Evolutionary conservation across 2,329 filamentous ascomycete genomes (phyloP).

Genomic region (Penicillium sp.): DNA sequence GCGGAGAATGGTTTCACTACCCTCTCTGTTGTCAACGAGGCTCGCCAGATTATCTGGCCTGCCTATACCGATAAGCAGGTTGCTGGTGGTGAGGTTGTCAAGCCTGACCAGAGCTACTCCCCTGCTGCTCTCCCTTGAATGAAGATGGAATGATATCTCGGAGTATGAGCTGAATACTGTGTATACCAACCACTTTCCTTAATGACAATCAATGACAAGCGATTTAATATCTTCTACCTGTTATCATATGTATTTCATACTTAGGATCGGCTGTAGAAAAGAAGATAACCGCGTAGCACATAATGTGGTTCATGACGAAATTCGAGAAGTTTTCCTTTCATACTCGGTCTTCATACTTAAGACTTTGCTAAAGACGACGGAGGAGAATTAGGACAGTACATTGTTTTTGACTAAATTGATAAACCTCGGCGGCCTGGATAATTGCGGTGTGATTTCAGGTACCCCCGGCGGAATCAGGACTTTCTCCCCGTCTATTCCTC

Average conservation of each 20-base stretch:
- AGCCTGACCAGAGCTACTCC: conserved; percentile 50
- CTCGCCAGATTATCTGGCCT: conserved; percentile 49
- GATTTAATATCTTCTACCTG: background rate
- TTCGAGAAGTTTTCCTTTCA: background rate
- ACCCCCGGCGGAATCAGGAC: too few species aligned
- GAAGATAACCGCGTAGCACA: background rate
- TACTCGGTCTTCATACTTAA: background rate
- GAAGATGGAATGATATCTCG: background rate
- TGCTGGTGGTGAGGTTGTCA: conserved; percentile 43
- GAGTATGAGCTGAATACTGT: background rate
- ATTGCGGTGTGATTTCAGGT: too few species aligned
- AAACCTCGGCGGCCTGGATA: too few species aligned
- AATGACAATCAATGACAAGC: conserved; percentile 3
- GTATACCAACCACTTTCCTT: conserved; percentile 7
- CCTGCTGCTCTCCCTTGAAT: conserved; percentile 27
- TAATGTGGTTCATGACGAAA: background rate
- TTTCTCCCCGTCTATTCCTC: too few species aligned
- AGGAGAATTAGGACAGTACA: background rate
- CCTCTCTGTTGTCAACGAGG: conserved; percentile 46
- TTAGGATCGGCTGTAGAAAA: background rate
- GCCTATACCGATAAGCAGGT: conserved; percentile 55
- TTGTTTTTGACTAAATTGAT: background rate
- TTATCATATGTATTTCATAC: background rate
- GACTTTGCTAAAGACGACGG: background rate
- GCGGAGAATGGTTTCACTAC: conserved; percentile 54